phyloP scores from a whole-genome alignment of 2,329 filamentous ascomycete genomes.

The Incumbomyces delicatus region DNA sequence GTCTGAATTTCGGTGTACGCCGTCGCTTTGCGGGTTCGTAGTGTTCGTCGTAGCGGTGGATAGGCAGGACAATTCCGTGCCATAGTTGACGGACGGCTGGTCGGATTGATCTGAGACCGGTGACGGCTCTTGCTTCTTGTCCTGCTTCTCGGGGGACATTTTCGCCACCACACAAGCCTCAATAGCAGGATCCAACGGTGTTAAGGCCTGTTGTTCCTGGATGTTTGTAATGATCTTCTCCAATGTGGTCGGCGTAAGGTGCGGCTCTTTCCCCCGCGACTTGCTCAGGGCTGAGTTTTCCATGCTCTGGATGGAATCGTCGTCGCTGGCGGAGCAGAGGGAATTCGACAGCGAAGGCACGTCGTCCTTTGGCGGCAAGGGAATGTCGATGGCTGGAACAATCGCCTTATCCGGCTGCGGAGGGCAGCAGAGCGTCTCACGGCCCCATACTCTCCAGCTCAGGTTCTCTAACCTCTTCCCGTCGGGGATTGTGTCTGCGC shows the following conservation, averaged over 20 bases:
- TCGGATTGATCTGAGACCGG: slow-evolving; percentile 42
- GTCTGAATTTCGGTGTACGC: slow-evolving; percentile 43
- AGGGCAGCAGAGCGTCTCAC: slow-evolving; percentile 83
- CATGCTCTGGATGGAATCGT: neutral
- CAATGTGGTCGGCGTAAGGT: slow-evolving; percentile 84
- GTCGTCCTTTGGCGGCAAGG: slow-evolving; percentile 34
- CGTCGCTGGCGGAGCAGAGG: slow-evolving; percentile 56
- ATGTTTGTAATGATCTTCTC: slow-evolving; percentile 93
- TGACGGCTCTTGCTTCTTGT: slow-evolving; percentile 14
- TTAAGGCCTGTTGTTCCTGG: slow-evolving; percentile 66
- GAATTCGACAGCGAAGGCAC: slow-evolving; percentile 67
- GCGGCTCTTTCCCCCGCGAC: slow-evolving; percentile 66
- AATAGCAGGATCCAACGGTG: slow-evolving; percentile 43
- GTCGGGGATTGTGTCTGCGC: slow-evolving; percentile 86
- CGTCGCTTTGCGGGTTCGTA: slow-evolving; percentile 37
- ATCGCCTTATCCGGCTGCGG: slow-evolving; percentile 46
- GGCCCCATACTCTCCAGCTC: slow-evolving; percentile 90
- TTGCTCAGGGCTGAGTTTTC: slow-evolving; percentile 49
- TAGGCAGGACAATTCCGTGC: slow-evolving; percentile 40
- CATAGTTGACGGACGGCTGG: slow-evolving; percentile 37
- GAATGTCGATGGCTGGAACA: slow-evolving; percentile 38
- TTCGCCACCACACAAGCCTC: slow-evolving; percentile 20
- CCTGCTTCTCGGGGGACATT: slow-evolving; percentile 1
- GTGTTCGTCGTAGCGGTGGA: slow-evolving; percentile 50
- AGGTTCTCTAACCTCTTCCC: slow-evolving; percentile 88